phyloP scores from a whole-genome alignment of 2,329 filamentous ascomycete genomes.

The Cladosporium phlei region DNA sequence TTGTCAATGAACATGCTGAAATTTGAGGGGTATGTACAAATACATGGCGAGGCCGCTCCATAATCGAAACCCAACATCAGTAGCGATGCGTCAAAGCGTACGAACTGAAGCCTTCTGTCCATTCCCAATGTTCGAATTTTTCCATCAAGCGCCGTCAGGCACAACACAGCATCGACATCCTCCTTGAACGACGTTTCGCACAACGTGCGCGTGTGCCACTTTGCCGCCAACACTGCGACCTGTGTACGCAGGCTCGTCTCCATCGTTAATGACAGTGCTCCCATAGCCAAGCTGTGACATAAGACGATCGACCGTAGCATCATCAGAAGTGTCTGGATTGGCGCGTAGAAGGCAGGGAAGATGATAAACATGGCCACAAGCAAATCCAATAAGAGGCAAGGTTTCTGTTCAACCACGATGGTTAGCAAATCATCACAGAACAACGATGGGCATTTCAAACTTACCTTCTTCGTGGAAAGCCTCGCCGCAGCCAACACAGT shows the following conservation, averaged over 20 bases:
- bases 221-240: conserved; percentile 73
- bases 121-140: no score
- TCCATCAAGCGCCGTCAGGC: conserved; percentile 16
- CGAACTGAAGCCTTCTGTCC: no score
- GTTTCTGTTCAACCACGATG: conserved; percentile 49
- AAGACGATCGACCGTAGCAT: conserved; percentile 21
- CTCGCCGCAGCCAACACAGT: conserved; percentile 37
- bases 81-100: no score
- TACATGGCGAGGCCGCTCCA: no score
- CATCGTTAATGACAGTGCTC: conserved; percentile 35
- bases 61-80: no score
- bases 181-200: conserved; percentile 60
- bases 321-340: conserved; percentile 34
- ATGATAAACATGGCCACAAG: conserved; percentile 78
- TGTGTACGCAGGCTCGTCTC: conserved; percentile 36
- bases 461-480: conserved; percentile 36
- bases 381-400: conserved; percentile 73
- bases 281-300: conserved; percentile 38
- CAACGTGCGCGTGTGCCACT: conserved; percentile 75
- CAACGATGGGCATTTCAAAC: no score
- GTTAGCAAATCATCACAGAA: not conserved
- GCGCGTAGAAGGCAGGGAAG: conserved; percentile 62
- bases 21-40: no score
- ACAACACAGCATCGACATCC: conserved; percentile 25
- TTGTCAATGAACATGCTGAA: no score